These are phyloP conservation scores for Hemileccinum rubropunctum DNA, from an alignment of 768 basidiomycete species.

Conservation along the genomic window DNA sequence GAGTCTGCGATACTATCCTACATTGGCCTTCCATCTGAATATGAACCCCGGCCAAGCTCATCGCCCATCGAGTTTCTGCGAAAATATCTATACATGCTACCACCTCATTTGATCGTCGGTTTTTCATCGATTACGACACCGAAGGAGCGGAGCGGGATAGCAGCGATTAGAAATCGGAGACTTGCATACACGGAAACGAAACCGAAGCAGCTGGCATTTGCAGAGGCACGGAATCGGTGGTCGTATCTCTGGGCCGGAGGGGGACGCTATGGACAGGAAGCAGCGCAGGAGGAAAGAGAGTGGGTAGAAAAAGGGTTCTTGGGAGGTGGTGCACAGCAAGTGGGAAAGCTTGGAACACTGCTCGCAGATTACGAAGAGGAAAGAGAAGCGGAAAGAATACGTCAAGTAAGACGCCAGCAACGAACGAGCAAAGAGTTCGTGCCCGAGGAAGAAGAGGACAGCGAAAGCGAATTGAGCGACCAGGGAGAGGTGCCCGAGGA, in stretches of 20 bases:
- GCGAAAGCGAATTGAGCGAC: conserved; percentile 47
- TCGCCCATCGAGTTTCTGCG: conserved; percentile 64
- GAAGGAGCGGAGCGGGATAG: conserved; percentile 61
- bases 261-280: conserved; percentile 46
- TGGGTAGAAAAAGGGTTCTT: conserved; percentile 70
- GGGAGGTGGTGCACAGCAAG: conserved; percentile 49
- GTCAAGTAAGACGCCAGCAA: conserved; percentile 43
- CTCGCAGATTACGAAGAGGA: conserved; percentile 77
- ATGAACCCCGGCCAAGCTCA: conserved; percentile 55
- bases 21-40: conserved; percentile 56
- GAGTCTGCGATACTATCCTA: conserved; percentile 40
- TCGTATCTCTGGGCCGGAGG: conserved; percentile 64
- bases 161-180: conserved; percentile 70
- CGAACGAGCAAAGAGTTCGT: conserved; percentile 41
- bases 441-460: conserved; percentile 63
- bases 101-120: conserved; percentile 53
- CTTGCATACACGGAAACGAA: conserved; percentile 55
- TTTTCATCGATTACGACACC: conserved; percentile 50
- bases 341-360: conserved; percentile 67
- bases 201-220: conserved; percentile 56
- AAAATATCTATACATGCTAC: conserved; percentile 57
- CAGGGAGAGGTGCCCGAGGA: conserved; percentile 35
- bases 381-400: conserved; percentile 61
- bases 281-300: conserved; percentile 60
- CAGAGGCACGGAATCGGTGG: conserved; percentile 56